These are phyloP conservation scores for Olyra latifolia DNA, from an alignment of 176 grass and related monocot genomes.

Conservation along the genomic window DNA sequence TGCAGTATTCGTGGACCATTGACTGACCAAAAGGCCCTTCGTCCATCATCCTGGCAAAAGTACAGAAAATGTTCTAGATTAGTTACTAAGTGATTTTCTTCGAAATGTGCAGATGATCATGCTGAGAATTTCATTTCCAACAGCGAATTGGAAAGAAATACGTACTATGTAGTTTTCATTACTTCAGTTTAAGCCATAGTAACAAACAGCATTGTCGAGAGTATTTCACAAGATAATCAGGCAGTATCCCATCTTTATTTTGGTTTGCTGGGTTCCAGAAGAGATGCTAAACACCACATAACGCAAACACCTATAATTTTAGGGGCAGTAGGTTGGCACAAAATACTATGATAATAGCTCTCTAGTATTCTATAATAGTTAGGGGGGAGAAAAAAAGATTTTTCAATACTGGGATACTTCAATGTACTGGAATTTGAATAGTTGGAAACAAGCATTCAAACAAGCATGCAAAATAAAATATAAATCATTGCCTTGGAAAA, in stretches of 20 bases:
- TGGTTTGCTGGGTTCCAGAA: neutral
- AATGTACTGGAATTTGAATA: conserved; percentile 13
- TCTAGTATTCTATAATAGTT: neutral
- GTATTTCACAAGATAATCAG: neutral
- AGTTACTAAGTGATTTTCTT: neutral
- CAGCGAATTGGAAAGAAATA: neutral
- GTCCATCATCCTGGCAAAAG: conserved; percentile 68
- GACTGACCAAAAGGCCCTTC: conserved; percentile 79
- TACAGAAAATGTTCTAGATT: neutral
- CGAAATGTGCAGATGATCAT: neutral
- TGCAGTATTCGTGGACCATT: conserved; percentile 86
- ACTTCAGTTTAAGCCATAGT: neutral
- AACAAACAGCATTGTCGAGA: neutral
- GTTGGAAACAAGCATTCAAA: neutral
- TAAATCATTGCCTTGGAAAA: neutral
- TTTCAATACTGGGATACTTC: neutral
- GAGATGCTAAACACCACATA: neutral
- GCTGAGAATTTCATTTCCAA: conserved; percentile 10
- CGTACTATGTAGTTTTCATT: neutral
- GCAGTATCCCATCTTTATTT: neutral
- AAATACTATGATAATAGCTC: neutral
- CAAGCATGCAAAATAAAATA: conserved; percentile 5
- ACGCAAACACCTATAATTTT: neutral
- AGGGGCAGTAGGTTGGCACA: neutral
- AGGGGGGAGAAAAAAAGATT: neutral